These are phyloP conservation scores for Aspergillus puulaauensis DNA, from an alignment of 2,329 filamentous ascomycete species.

Conservation along the genomic window DNA sequence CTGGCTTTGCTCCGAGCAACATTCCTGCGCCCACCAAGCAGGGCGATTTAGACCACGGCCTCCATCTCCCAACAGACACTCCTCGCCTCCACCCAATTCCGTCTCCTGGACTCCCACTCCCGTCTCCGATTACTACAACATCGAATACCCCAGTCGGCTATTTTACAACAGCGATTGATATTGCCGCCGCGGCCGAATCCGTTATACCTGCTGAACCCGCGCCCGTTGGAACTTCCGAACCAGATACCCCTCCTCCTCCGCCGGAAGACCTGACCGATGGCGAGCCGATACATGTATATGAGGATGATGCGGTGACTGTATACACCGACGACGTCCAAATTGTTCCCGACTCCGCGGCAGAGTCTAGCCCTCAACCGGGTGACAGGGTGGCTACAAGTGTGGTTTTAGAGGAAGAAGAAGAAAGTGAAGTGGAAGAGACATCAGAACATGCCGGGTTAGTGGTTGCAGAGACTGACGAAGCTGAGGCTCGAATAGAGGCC, in stretches of 20 bases:
- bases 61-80: constrained; percentile 31
- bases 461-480: neutral
- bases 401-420: neutral
- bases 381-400: neutral
- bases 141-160: constrained; percentile 28
- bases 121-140: constrained; percentile 38
- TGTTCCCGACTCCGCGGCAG: neutral
- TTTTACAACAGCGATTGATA: constrained; percentile 25
- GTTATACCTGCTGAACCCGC: constrained; percentile 1
- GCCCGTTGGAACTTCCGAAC: neutral
- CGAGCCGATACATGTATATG: neutral
- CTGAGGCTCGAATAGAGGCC: neutral
- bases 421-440: neutral
- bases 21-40: constrained; percentile 2
- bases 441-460: neutral
- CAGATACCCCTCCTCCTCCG: neutral
- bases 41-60: neutral
- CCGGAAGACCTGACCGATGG: neutral
- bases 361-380: neutral
- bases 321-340: constrained; percentile 2
- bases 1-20: neutral
- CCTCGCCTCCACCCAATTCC: constrained; percentile 39
- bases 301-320: neutral
- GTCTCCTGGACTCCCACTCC: constrained; percentile 40
- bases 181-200: constrained; percentile 13